phyloP scores from a whole-genome alignment of 2,329 filamentous ascomycete species.

The Hymenoscyphus infarciens region DNA sequence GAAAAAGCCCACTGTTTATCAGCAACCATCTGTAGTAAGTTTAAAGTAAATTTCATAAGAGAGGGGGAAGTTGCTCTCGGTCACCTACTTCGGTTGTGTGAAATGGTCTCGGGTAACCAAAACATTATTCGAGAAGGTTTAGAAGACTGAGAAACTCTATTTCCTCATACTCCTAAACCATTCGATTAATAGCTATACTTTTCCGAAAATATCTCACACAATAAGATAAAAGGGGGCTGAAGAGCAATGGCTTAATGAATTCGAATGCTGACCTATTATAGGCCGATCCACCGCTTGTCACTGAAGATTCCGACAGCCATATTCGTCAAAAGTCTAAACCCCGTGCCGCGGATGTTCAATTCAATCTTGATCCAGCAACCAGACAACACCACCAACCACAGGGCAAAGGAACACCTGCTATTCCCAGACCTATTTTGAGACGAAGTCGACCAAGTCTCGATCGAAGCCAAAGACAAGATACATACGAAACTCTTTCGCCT shows the following conservation, averaged over 20 bases:
- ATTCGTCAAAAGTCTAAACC: neutral
- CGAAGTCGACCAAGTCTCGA: neutral
- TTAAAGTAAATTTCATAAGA: neutral
- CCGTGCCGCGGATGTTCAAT: neutral
- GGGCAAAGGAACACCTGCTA: neutral
- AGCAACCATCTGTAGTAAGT: neutral
- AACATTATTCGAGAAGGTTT: too few species aligned
- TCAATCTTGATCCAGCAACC: neutral
- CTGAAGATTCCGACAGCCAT: neutral
- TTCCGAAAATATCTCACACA: too few species aligned
- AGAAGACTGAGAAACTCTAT: too few species aligned
- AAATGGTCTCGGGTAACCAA: too few species aligned
- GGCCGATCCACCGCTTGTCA: neutral
- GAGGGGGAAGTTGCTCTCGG: neutral
- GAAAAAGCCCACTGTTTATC: conserved; percentile 2
- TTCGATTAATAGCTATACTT: too few species aligned
- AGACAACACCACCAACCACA: neutral
- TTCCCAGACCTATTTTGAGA: neutral
- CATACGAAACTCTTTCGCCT: neutral
- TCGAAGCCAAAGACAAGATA: neutral
- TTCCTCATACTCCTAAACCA: too few species aligned
- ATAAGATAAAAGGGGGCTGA: neutral
- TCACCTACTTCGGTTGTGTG: too few species aligned
- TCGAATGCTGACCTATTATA: neutral
- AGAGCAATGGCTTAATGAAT: neutral